Percentiles rank a stretch among this genome's conserved stretches.
Conservation (phyloP, 2,329 filamentous ascomycete genomes). For the Daldinia sp. region DNA sequence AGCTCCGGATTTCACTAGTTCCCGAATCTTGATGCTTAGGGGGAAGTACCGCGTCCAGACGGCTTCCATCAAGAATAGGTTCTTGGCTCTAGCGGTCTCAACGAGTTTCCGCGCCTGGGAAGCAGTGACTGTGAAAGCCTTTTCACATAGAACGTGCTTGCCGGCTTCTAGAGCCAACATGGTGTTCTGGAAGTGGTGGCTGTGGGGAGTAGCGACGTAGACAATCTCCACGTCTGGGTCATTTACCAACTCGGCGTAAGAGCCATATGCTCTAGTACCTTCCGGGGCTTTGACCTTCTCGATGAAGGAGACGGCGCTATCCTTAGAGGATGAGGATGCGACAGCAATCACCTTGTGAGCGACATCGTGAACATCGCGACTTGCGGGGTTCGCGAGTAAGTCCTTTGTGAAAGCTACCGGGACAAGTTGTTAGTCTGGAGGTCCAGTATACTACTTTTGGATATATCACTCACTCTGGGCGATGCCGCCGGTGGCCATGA, state of each 20-base stretch:
- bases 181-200: constrained; percentile 90
- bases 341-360: constrained; percentile 81
- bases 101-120: constrained; percentile 77
- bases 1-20: constrained; percentile 64
- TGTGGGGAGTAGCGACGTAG: constrained; percentile 90
- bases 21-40: constrained; percentile 76
- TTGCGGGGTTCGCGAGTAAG: constrained; percentile 75
- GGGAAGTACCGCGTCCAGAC: constrained; percentile 94
- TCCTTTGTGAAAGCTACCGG: constrained; percentile 74
- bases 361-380: constrained; percentile 75
- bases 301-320: constrained; percentile 77
- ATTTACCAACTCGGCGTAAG: constrained; percentile 81
- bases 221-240: constrained; percentile 84
- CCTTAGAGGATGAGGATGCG: constrained; percentile 77
- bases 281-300: constrained; percentile 72
- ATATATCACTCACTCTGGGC: constrained; percentile 59
- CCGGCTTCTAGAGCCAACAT: constrained; percentile 84
- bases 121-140: constrained; percentile 86
- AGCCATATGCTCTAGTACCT: constrained; percentile 76
- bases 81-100: constrained; percentile 75
- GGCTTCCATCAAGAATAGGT: constrained; percentile 82
- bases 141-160: constrained; percentile 91
- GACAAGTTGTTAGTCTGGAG: constrained; percentile 1
- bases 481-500: constrained; percentile 68
- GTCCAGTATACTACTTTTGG: background rate